phyloP scores from a whole-genome alignment of 495 filamentous ascomycete genomes.

The Xylaria bambusicola region DNA sequence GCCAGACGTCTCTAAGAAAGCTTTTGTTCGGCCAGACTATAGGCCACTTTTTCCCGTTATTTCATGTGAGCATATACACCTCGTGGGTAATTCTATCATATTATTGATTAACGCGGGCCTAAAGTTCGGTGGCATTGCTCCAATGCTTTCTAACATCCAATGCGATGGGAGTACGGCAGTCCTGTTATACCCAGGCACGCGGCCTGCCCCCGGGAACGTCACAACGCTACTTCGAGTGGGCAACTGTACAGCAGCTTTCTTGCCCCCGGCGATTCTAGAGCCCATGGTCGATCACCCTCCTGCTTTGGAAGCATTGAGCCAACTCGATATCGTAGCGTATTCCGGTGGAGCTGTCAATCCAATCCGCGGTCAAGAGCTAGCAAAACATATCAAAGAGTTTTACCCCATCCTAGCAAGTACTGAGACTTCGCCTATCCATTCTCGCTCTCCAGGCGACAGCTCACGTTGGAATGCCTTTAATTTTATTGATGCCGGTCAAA shows the following conservation, averaged over 20 bases:
- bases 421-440: neutral
- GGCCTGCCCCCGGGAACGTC: neutral
- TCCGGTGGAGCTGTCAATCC: neutral
- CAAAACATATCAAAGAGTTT: neutral
- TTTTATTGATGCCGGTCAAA: neutral
- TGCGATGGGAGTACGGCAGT: neutral
- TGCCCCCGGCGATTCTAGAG: neutral
- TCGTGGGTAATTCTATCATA: neutral
- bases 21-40: conserved; percentile 23
- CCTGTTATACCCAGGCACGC: neutral
- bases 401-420: neutral
- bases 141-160: neutral
- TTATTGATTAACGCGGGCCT: neutral
- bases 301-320: neutral
- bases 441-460: neutral
- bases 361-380: neutral
- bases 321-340: neutral
- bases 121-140: neutral
- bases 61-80: conserved; percentile 22
- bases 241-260: neutral
- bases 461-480: neutral
- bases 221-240: neutral
- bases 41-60: conserved; percentile 22
- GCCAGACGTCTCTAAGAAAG: conserved; percentile 16
- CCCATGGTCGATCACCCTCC: neutral